A percentile compares a stretch with the other conserved stretches of the same genome.
Evolutionary conservation across 192 early-diverging fungal species (phyloP).

Genomic region (Coemansia sp.): DNA sequence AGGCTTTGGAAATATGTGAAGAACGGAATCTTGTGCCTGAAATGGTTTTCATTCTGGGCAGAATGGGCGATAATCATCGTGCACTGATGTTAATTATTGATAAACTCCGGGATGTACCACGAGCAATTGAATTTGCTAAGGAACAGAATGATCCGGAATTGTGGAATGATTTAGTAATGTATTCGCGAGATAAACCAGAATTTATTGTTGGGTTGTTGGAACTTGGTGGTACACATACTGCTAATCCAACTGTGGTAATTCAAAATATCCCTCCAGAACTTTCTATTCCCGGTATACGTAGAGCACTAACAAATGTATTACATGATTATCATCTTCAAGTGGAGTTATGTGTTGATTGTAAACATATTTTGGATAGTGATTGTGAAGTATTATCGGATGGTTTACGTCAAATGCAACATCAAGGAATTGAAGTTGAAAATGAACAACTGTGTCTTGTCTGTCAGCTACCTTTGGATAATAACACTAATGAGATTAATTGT

Average conservation of each 20-base stretch:
- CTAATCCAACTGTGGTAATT: conserved; percentile 76
- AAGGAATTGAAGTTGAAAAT: conserved; percentile 61
- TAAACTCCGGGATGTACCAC: conserved; percentile 81
- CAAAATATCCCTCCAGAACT: conserved; percentile 76
- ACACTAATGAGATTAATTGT: conserved; percentile 11
- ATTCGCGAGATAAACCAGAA: conserved; percentile 94
- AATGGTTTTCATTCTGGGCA: conserved; percentile 95
- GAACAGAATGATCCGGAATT: conserved; percentile 94
- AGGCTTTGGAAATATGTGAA: conserved; percentile 74
- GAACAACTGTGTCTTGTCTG: conserved; percentile 44
- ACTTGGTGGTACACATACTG: conserved; percentile 80
- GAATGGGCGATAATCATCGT: conserved; percentile 94
- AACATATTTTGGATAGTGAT: conserved; percentile 86
- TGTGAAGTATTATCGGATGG: conserved; percentile 75
- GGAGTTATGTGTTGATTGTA: conserved; percentile 86
- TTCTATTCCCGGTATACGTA: conserved; percentile 76
- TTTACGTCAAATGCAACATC: conserved; percentile 65
- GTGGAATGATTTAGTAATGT: conserved; percentile 93
- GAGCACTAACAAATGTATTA: conserved; percentile 82
- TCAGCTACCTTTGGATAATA: conserved; percentile 45
- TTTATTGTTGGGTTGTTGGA: conserved; percentile 93
- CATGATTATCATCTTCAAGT: conserved; percentile 90
- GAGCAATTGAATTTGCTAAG: conserved; percentile 97
- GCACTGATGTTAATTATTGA: conserved; percentile 94
- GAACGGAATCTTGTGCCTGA: conserved; percentile 86